A percentile compares a stretch with the other conserved stretches of the same genome.
Evolutionary conservation across 768 basidiomycete species (phyloP).

Genomic region (Hypsizygus marmoreus): DNA sequence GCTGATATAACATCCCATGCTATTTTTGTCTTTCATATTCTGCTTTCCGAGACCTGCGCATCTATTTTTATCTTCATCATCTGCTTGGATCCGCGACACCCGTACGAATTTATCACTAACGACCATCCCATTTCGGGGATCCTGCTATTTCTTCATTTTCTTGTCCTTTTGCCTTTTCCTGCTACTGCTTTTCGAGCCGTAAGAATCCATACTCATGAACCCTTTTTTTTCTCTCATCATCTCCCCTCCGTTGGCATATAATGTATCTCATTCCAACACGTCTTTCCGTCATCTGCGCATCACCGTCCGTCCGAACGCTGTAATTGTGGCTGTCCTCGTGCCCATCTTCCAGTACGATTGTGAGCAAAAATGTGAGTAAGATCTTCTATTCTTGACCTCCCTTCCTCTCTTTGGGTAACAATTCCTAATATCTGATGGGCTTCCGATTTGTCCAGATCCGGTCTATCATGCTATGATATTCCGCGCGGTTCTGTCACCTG

Average conservation of each 20-base stretch:
- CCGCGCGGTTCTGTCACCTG: background rate
- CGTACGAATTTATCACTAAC: constrained; percentile 15
- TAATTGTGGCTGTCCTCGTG: background rate
- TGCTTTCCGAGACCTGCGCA: constrained; percentile 19
- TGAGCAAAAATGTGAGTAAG: constrained; percentile 73
- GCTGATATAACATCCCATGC: constrained; percentile 47
- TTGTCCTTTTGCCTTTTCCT: background rate
- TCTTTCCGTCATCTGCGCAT: background rate
- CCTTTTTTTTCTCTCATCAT: constrained; percentile 23
- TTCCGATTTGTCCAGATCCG: constrained; percentile 23
- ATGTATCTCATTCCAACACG: constrained; percentile 7
- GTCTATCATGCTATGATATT: constrained; percentile 27
- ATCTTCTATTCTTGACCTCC: too few species aligned
- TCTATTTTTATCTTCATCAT: constrained; percentile 10
- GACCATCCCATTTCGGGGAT: constrained; percentile 15
- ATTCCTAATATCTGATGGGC: background rate
- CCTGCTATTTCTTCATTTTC: constrained; percentile 24
- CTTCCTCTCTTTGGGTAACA: background rate
- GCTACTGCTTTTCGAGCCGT: constrained; percentile 20
- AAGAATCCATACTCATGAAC: constrained; percentile 24
- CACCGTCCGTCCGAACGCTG: background rate
- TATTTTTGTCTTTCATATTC: constrained; percentile 12
- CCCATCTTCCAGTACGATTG: constrained; percentile 50
- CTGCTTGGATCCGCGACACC: constrained; percentile 7
- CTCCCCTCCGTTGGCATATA: constrained; percentile 11